Evolutionary conservation across 116 monocot genomes (phyloP), one percentile per base, ranked within the genome.

Genomic region (Cymodocea nodosa): DNA sequence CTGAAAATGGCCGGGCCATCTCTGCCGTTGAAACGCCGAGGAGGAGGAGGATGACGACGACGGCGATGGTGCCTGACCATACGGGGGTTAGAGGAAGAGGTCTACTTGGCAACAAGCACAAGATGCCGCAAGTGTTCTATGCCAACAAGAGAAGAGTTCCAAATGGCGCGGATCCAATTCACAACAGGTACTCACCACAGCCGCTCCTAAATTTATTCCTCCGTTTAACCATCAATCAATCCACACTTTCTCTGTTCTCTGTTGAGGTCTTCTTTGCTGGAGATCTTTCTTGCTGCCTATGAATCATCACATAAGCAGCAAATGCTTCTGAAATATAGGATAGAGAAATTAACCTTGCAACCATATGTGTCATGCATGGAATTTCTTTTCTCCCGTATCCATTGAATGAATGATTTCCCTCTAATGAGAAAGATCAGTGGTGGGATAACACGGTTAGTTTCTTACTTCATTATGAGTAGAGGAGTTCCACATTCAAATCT

Each of bases 161-260:
- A 14, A 82, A 82, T 75, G 89, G 89, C 0, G 68, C 85, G 58
- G 89, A 89, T 69, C 89, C 89, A 36, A 89, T 89, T 76, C 89
- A 89, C 64, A 89, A 89, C 70, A 82, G 85, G 89, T 19, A 44
- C n/a, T 44, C 35, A 36, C 16, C 13, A 34, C 30, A 37, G 15
- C 23, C 39, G 4, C 51, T 10, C 35, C 53, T 51, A 30, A 15
- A 17, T 51, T 30, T 23, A 25, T 65, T 15, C 48, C 0, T 16
- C 12, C 24, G 6, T 4, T 44, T 23, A 35, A 17, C 37, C 13
- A 15, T 61, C 61, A 14, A 44, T 11, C 11, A 44, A 44, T 37
- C 62, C 11, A 37, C 36, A 2, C n/a, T 35, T 17, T 35, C 4
- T 62, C 3, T 62, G 8, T 35, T 17, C 2, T 4, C n/a, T 15